Base-by-base conservation (phyloP, 2,329 filamentous ascomycete species). In the Stagonosporopsis rhizophila region DNA sequence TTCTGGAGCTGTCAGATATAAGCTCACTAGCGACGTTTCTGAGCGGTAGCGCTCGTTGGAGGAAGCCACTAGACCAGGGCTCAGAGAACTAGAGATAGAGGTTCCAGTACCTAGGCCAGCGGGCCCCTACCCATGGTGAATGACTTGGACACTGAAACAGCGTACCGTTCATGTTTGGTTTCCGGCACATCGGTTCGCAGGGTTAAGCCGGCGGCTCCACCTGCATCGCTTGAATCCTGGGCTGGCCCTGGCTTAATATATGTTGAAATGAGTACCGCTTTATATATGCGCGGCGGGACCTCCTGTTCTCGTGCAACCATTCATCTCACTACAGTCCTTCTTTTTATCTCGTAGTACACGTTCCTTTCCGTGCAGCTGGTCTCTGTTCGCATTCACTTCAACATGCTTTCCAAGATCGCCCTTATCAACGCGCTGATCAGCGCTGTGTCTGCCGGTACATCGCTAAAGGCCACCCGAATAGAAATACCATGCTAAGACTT, bases 361-460 rank as follows among this genome's bases (percentile, higher is more conserved):
- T 59, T 63, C 45, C 20, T 58, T 39, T 56, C 54, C 27, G 38
- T 57, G 45, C 64, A 67, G 66, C 66, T 66, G 64, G 60, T 64
- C 58, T 66, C 61, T 66, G 58, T 69, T 46, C 48, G 14, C 32
- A 32, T 62, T 58, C 57, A 49, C 47, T 59, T 60, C 54, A 52
- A 42, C 56, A 75, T 75, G 73, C 68, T 75, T 59, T 64, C 61
- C 39, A 72, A 73, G 56, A 54, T 59, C 53, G 56, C 72, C 52
- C 52, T 75, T 25, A 45, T 74, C 56, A 69, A 65, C 41, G 72
- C 71, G 60, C 63, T 75, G 39, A 58, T 67, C 46, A 72, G 71
- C 60, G 66, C 67, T 37, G 73, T 66, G 27, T 74, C 69, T 59
- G 71, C 68, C 49, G 71, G 70, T 70, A 62, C 35, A 60, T 57